These are phyloP conservation scores for Malus hybrid DNA, from an alignment of 331 rosid species.

Conservation along the genomic window DNA sequence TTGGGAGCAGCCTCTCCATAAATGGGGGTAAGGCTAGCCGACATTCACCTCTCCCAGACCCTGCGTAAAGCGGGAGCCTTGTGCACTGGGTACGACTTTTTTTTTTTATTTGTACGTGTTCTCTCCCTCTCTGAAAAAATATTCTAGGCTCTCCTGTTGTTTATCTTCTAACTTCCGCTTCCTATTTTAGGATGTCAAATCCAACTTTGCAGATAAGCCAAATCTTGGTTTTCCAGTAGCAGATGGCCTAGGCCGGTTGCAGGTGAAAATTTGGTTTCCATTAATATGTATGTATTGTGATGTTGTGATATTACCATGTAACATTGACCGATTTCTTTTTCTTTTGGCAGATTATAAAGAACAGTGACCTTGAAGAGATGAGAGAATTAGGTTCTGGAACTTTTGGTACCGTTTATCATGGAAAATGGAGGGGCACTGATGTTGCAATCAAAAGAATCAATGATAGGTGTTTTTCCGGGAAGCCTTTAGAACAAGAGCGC, in stretches of 20 bases:
- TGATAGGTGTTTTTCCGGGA: slow-evolving; percentile 84
- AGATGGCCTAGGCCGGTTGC: slow-evolving; percentile 60
- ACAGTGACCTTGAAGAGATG: slow-evolving; percentile 79
- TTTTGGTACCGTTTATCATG: slow-evolving; percentile 93
- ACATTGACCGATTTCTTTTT: slow-evolving; percentile 4
- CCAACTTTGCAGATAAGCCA: slow-evolving; percentile 40
- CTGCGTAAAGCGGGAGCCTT: too few species aligned
- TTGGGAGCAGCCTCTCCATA: too few species aligned
- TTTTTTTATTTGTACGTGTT: neutral
- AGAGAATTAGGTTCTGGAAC: slow-evolving; percentile 91
- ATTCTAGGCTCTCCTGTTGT: neutral
- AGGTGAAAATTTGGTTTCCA: slow-evolving; percentile 34
- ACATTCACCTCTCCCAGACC: too few species aligned
- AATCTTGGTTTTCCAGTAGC: slow-evolving; percentile 57
- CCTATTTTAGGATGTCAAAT: slow-evolving; percentile 45
- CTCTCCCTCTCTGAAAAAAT: neutral
- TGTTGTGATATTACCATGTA: slow-evolving; percentile 1
- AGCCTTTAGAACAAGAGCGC: slow-evolving; percentile 87
- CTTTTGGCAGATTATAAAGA: slow-evolving; percentile 57
- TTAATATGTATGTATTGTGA: neutral
- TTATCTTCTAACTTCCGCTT: slow-evolving; percentile 1
- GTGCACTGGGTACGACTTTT: too few species aligned
- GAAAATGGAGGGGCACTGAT: slow-evolving; percentile 93
- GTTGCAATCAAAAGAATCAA: slow-evolving; percentile 89
- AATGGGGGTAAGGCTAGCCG: too few species aligned